phyloP scores from a whole-genome alignment of 148 eudicot genomes.

The Cornus kousa region DNA sequence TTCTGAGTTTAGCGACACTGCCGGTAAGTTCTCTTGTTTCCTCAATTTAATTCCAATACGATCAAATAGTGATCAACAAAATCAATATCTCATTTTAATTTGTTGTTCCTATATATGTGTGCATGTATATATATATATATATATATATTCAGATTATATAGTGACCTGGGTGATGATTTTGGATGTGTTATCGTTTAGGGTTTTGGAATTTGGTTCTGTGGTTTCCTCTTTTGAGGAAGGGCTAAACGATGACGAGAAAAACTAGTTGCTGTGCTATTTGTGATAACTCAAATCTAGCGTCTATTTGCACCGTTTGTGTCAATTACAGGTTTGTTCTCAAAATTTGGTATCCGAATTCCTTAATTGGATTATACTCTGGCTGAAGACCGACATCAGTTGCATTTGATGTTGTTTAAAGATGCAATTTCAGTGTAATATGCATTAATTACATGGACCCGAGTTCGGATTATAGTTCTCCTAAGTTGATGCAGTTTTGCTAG shows the following conservation, averaged over 20 bases:
- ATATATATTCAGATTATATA: too few relatives aligned
- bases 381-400: not conserved
- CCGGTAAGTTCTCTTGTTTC: too few relatives aligned
- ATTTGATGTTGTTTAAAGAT: not conserved
- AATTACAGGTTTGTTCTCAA: conserved; percentile 63
- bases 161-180: not conserved
- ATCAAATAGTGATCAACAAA: too few relatives aligned
- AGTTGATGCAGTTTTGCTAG: not conserved
- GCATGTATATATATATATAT: too few relatives aligned
- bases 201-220: not conserved
- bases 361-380: not conserved
- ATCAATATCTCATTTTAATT: too few relatives aligned
- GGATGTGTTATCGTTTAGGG: not conserved
- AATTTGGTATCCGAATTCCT: not conserved
- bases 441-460: not conserved
- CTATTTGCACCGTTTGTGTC: conserved; percentile 66
- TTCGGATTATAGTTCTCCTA: not conserved
- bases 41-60: too few relatives aligned
- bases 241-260: conserved; percentile 40
- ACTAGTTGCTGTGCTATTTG: conserved; percentile 62
- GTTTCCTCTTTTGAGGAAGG: not conserved
- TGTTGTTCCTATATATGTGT: too few relatives aligned
- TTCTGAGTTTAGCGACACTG: too few relatives aligned
- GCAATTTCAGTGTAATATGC: not conserved
- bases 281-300: conserved; percentile 70